Percentiles rank a stretch among this genome's conserved stretches.
Conservation (phyloP, 2,329 filamentous ascomycete genomes). For the Ciborinia camelliae region DNA sequence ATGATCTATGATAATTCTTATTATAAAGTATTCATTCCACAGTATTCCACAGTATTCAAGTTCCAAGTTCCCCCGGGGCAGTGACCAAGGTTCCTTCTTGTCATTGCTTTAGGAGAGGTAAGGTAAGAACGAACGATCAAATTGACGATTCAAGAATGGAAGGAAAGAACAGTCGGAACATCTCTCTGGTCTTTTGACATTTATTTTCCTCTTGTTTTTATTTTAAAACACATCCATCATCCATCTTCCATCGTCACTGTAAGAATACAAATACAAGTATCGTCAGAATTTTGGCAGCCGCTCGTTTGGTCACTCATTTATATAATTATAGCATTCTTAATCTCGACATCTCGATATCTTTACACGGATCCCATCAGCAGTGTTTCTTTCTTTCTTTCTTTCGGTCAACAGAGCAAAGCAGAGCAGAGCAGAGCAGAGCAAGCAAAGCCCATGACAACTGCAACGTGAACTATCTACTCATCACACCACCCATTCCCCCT, state of each 20-base stretch:
- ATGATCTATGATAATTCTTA: no score
- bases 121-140: no score
- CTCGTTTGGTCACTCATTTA: background rate
- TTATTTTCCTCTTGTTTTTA: background rate
- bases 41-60: no score
- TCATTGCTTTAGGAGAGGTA: no score
- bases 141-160: no score
- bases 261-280: no score
- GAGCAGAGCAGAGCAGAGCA: no score
- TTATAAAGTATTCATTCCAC: no score
- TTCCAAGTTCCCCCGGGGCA: no score
- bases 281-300: background rate
- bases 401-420: no score
- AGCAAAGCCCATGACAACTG: background rate
- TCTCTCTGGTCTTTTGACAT: background rate
- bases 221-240: background rate
- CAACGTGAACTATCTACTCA: background rate
- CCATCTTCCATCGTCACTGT: background rate
- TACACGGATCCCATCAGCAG: background rate
- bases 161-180: background rate
- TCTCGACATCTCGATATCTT: background rate
- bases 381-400: no score
- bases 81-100: no score
- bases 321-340: background rate
- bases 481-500: background rate